Evolutionary conservation across 805 yeast genomes (phyloP).

Genomic region (Millerago galiae): DNA sequence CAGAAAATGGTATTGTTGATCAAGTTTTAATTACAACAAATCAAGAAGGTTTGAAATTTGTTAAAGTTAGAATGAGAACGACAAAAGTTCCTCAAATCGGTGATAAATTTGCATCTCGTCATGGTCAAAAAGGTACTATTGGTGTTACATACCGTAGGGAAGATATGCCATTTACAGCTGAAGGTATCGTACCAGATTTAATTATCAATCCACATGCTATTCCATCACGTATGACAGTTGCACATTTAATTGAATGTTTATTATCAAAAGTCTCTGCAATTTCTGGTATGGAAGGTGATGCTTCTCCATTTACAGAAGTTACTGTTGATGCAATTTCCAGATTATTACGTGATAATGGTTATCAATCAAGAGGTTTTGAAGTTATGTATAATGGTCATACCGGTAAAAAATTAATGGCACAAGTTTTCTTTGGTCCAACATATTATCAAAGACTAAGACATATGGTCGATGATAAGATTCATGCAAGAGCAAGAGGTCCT

Average conservation of each 20-base stretch:
- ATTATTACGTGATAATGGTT: slow-evolving; percentile 89
- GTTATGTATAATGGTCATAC: slow-evolving; percentile 99
- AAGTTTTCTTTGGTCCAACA: slow-evolving; percentile 98
- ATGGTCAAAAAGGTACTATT: slow-evolving; percentile 99
- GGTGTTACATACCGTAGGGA: slow-evolving; percentile 98
- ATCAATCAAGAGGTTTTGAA: slow-evolving; percentile 97
- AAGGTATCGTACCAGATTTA: slow-evolving; percentile 95
- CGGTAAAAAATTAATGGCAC: slow-evolving; percentile 96
- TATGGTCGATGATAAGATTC: slow-evolving; percentile 99
- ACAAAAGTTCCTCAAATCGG: slow-evolving; percentile 99
- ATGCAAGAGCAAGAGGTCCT: slow-evolving; percentile 99
- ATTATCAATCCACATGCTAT: slow-evolving; percentile 98
- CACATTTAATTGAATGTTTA: slow-evolving; percentile 97
- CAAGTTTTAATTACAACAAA: slow-evolving; percentile 95
- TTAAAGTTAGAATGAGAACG: slow-evolving; percentile 97
- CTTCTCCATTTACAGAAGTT: slow-evolving; percentile 97
- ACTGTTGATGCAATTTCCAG: slow-evolving; percentile 96
- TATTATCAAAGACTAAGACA: slow-evolving; percentile 98
- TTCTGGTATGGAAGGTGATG: slow-evolving; percentile 97
- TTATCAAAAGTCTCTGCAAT: slow-evolving; percentile 90
- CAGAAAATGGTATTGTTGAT: slow-evolving; percentile 97
- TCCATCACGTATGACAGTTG: slow-evolving; percentile 99
- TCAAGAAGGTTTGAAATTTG: slow-evolving; percentile 96
- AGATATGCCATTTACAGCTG: slow-evolving; percentile 96
- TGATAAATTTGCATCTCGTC: slow-evolving; percentile 98